Evolutionary conservation across 2,329 filamentous ascomycete genomes (phyloP).

Genomic region (Epicoccum nigrum): DNA sequence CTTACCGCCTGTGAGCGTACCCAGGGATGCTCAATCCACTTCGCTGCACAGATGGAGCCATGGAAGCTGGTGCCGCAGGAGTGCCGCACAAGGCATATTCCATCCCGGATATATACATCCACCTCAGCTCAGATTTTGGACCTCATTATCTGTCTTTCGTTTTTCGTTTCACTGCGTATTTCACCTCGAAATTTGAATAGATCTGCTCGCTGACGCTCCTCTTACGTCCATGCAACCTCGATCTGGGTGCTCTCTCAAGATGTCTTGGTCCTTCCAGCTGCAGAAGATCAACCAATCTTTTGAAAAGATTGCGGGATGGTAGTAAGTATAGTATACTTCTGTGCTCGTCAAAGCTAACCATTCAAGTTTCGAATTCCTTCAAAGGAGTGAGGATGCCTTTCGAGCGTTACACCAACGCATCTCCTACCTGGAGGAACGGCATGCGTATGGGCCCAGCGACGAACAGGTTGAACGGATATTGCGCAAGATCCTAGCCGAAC

Average conservation of each 20-base stretch:
- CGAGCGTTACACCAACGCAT: conserved; percentile 37
- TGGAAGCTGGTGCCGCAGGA: conserved; percentile 24
- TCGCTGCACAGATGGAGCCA: conserved; percentile 23
- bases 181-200: not conserved
- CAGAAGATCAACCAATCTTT: conserved; percentile 43
- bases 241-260: conserved; percentile 5
- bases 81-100: conserved; percentile 24
- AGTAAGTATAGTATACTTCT: conserved; percentile 25
- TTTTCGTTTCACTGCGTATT: not conserved
- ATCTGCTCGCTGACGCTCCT: not conserved
- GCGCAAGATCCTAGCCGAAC: conserved; percentile 45
- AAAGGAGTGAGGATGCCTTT: conserved; percentile 38
- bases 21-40: conserved; percentile 28
- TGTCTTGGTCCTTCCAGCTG: conserved; percentile 41
- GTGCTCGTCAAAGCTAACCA: conserved; percentile 10
- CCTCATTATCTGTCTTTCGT: not conserved
- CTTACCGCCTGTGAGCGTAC: conserved; percentile 16
- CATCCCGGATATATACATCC: conserved; percentile 27
- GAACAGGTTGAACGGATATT: conserved; percentile 45
- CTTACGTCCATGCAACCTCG: not conserved
- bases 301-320: conserved; percentile 41
- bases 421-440: conserved; percentile 37
- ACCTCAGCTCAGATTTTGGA: conserved; percentile 3
- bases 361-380: conserved; percentile 38
- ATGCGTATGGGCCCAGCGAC: conserved; percentile 34